Percentiles rank a stretch among this genome's conserved stretches.
phyloP scores from a whole-genome alignment of 1,284 basidiomycete genomes.

The Hymenochaete sp. region DNA sequence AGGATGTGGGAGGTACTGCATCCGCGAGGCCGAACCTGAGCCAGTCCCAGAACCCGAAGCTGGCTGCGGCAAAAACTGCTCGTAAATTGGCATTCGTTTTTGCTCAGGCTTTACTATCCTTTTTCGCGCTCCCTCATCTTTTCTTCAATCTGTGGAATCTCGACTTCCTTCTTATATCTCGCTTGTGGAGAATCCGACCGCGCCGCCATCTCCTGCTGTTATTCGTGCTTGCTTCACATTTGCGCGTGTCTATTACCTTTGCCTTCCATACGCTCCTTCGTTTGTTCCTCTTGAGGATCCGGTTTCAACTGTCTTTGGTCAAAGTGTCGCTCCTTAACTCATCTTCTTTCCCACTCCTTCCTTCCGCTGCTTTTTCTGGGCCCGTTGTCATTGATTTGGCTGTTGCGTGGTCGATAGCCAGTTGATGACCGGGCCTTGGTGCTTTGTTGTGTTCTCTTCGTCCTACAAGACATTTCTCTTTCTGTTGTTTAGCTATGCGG shows the following conservation, averaged over 20 bases:
- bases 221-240: background rate
- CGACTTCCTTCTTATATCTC: background rate
- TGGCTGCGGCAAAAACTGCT: background rate
- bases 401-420: conserved; percentile 4
- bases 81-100: background rate
- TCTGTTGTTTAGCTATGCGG: no score
- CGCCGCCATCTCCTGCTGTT: conserved; percentile 1
- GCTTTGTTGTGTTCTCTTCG: no score
- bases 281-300: no score
- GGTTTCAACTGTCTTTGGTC: conserved; percentile 1
- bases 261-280: conserved; percentile 6
- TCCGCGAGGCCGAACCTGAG: conserved; percentile 6
- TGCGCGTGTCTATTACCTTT: conserved; percentile 10
- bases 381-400: background rate
- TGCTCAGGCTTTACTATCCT: background rate
- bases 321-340: background rate
- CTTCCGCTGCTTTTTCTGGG: background rate
- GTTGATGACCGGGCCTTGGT: no score
- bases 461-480: no score
- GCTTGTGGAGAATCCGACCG: conserved; percentile 1
- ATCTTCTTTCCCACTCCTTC: background rate
- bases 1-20: conserved; percentile 5
- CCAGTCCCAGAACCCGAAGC: background rate
- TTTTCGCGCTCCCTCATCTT: background rate
- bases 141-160: background rate